These are phyloP conservation scores for Orychophragmus violaceus DNA, from an alignment of 345 rosid species.

Conservation along the genomic window DNA sequence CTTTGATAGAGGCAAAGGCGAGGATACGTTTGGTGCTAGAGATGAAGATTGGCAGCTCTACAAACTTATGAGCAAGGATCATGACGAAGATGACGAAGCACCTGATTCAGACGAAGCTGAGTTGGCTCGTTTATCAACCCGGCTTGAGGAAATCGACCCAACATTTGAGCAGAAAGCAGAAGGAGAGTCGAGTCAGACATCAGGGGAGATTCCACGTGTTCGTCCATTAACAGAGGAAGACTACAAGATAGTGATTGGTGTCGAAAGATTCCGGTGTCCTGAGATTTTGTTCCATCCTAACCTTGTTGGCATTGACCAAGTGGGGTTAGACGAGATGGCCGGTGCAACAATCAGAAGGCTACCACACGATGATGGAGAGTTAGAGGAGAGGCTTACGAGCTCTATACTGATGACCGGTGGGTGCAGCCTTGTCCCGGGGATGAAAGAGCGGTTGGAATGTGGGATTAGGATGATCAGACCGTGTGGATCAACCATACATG, in stretches of 20 bases:
- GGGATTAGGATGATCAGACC: conserved; percentile 86
- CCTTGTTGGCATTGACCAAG: conserved; percentile 80
- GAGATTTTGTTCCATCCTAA: conserved; percentile 76
- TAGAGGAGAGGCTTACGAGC: conserved; percentile 60
- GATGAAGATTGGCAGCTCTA: conserved; percentile 99
- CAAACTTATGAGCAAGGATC: conserved; percentile 84
- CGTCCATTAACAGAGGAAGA: conserved; percentile 84
- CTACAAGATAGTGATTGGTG: conserved; percentile 68
- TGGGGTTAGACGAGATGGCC: conserved; percentile 76
- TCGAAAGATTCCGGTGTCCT: conserved; percentile 86
- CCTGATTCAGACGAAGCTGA: conserved; percentile 69
- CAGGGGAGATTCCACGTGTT: conserved; percentile 49
- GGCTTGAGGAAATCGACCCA: conserved; percentile 85
- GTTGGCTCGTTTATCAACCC: conserved; percentile 59
- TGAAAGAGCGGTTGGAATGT: conserved; percentile 60
- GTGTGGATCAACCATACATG: conserved; percentile 58
- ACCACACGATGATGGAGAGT: conserved; percentile 33
- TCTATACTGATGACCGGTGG: conserved; percentile 84
- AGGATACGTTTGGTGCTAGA: conserved; percentile 82
- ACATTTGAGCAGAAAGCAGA: conserved; percentile 65
- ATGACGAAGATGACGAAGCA: conserved; percentile 72
- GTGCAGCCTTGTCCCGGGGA: conserved; percentile 60
- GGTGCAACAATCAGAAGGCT: conserved; percentile 75
- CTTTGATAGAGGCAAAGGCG: conserved; percentile 94
- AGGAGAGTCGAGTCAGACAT: conserved; percentile 41